A percentile compares a stretch with the other conserved stretches of the same genome.
These are phyloP conservation scores for Umbelopsis isabellina DNA, from an alignment of 192 early-diverging fungal species.

Conservation along the genomic window DNA sequence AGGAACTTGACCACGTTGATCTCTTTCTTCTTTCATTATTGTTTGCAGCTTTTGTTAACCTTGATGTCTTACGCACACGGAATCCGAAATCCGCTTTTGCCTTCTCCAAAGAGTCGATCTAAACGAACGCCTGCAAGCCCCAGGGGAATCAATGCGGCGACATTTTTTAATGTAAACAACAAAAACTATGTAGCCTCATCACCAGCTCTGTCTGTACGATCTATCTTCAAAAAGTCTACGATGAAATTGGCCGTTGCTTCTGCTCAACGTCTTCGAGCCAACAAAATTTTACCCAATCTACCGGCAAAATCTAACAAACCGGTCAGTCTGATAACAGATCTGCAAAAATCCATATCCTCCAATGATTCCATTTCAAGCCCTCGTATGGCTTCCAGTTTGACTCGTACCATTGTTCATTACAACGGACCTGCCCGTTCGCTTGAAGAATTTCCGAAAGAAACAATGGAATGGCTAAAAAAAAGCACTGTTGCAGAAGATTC, in stretches of 20 bases:
- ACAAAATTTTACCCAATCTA: slow-evolving; percentile 1
- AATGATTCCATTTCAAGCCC: neutral
- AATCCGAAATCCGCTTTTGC: neutral
- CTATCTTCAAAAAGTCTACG: slow-evolving; percentile 7
- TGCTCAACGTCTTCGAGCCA: neutral
- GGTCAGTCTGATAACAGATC: neutral
- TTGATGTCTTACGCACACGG: slow-evolving; percentile 2
- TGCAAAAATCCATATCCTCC: no score
- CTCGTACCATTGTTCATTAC: slow-evolving; percentile 29
- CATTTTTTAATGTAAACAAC: neutral
- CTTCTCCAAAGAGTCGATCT: neutral
- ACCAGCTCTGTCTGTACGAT: neutral
- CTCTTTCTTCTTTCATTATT: neutral
- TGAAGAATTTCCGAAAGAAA: slow-evolving; percentile 33
- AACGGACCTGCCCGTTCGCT: slow-evolving; percentile 30
- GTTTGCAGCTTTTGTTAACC: neutral
- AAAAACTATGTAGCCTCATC: neutral
- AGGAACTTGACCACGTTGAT: neutral
- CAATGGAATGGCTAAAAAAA: slow-evolving; percentile 28
- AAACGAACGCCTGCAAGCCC: neutral
- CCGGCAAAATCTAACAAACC: neutral
- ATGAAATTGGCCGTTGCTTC: neutral
- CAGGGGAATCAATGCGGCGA: neutral
- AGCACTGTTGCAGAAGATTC: slow-evolving; percentile 16
- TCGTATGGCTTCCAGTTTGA: neutral